Percentiles rank a stretch among this genome's conserved stretches.
Conservation (phyloP, 192 early-diverging fungal species). For the Backusella luteola region DNA sequence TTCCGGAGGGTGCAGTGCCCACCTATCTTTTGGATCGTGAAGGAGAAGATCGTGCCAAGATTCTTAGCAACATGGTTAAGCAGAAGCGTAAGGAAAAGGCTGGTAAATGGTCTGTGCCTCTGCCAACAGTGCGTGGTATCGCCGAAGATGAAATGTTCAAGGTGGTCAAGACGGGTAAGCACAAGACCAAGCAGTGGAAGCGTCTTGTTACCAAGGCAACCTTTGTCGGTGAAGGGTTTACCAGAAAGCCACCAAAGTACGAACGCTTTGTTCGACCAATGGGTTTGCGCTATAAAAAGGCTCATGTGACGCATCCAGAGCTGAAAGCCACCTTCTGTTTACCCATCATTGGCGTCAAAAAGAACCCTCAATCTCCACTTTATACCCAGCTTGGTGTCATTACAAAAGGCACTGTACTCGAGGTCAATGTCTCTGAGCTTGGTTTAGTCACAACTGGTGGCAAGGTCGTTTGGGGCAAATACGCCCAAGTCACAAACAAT, state of each 20-base stretch:
- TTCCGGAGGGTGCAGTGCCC: slow-evolving; percentile 95
- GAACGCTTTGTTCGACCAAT: slow-evolving; percentile 98
- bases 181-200: slow-evolving; percentile 96
- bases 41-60: slow-evolving; percentile 94
- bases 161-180: slow-evolving; percentile 93
- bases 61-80: slow-evolving; percentile 99
- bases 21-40: slow-evolving; percentile 98
- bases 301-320: slow-evolving; percentile 98
- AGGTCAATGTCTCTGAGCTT: slow-evolving; percentile 84
- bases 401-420: slow-evolving; percentile 97
- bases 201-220: slow-evolving; percentile 98
- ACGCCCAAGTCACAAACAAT: slow-evolving; percentile 96
- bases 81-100: slow-evolving; percentile 99
- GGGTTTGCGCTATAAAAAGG: slow-evolving; percentile 97
- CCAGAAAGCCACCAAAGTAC: slow-evolving; percentile 98
- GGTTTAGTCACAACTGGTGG: slow-evolving; percentile 95
- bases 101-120: slow-evolving; percentile 94
- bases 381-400: slow-evolving; percentile 97
- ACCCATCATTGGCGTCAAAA: slow-evolving; percentile 97
- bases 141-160: slow-evolving; percentile 99
- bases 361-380: slow-evolving; percentile 95
- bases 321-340: slow-evolving; percentile 96
- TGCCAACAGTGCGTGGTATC: slow-evolving; percentile 98
- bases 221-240: slow-evolving; percentile 98
- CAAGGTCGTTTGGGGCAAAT: slow-evolving; percentile 99